Percentiles rank a stretch among this genome's conserved stretches.
These are phyloP conservation scores for Cynanchum wilfordii DNA, from an alignment of 257 asterid species.

Conservation along the genomic window DNA sequence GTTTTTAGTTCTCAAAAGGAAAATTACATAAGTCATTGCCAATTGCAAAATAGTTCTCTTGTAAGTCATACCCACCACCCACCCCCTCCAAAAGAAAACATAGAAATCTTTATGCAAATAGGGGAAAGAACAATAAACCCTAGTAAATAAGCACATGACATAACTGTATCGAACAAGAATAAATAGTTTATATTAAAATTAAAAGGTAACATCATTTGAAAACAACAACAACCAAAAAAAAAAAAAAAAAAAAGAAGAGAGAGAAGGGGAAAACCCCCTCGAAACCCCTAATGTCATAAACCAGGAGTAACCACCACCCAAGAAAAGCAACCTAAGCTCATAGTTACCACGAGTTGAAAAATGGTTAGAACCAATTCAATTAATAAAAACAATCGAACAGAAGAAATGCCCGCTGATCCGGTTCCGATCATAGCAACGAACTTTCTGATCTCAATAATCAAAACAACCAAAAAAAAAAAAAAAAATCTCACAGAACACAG, in stretches of 20 bases:
- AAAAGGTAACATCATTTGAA: too few relatives aligned
- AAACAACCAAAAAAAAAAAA: not conserved
- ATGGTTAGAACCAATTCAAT: not conserved
- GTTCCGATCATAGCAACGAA: conserved; percentile 13
- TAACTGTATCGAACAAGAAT: not conserved
- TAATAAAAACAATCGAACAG: not conserved
- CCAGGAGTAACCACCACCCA: not conserved
- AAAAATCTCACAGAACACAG: not conserved
- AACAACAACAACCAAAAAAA: not conserved
- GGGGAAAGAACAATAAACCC: not conserved
- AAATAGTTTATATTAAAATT: not conserved
- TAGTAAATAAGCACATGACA: not conserved
- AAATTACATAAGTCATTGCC: not conserved
- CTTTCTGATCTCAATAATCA: conserved; percentile 4
- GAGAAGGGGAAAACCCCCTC: not conserved
- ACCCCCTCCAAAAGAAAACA: not conserved
- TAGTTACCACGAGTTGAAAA: not conserved
- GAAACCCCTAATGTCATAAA: not conserved
- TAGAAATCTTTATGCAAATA: not conserved
- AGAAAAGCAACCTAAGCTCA: conserved; percentile 8
- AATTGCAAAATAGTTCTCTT: not conserved
- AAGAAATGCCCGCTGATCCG: conserved; percentile 8
- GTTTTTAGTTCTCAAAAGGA: not conserved
- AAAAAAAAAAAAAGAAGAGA: not conserved
- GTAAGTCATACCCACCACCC: not conserved